Conservation (phyloP, 2,329 filamentous ascomycete genomes). For the Tolypocladium paradoxum region DNA sequence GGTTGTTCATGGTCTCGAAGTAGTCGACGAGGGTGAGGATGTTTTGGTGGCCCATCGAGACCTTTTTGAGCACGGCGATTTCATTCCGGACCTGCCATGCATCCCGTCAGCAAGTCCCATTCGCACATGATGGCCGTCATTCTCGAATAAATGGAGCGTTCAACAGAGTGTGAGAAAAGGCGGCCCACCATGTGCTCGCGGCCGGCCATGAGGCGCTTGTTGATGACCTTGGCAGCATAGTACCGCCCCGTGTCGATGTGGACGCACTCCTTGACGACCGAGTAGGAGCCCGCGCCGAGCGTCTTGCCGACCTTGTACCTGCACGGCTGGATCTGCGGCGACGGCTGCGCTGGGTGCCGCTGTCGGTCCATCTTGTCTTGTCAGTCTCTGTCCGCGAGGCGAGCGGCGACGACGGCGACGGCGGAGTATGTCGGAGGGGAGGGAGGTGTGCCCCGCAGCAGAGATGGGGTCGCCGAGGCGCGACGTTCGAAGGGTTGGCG, state of each 20-base stretch:
- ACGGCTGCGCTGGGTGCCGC: conserved; percentile 9
- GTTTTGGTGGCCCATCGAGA: conserved; percentile 99
- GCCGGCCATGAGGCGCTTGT: conserved; percentile 95
- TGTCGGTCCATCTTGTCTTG: not conserved
- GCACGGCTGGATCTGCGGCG: conserved; percentile 77
- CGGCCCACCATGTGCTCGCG: conserved; percentile 85
- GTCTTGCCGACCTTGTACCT: conserved; percentile 99
- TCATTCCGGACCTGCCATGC: conserved; percentile 80
- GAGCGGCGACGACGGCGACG: not conserved
- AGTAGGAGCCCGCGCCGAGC: conserved; percentile 90
- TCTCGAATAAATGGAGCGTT: not conserved
- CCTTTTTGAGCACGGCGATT: conserved; percentile 91
- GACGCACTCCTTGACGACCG: conserved; percentile 96
- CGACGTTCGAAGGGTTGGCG: not conserved
- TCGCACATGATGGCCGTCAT: not conserved
- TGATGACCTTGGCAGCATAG: conserved; percentile 98
- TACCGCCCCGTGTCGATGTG: conserved; percentile 96
- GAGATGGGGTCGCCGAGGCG: not conserved
- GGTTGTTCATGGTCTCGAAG: conserved; percentile 99
- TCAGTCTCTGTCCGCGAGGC: not conserved
- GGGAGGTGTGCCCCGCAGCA: not conserved
- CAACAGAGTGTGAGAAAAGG: not conserved
- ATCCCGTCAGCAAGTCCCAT: not conserved
- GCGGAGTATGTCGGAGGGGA: not conserved
- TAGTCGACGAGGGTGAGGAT: conserved; percentile 97